These are phyloP conservation scores for Phytophthora megakarya DNA, from an alignment of 352 stramenopile species.

Conservation along the genomic window DNA sequence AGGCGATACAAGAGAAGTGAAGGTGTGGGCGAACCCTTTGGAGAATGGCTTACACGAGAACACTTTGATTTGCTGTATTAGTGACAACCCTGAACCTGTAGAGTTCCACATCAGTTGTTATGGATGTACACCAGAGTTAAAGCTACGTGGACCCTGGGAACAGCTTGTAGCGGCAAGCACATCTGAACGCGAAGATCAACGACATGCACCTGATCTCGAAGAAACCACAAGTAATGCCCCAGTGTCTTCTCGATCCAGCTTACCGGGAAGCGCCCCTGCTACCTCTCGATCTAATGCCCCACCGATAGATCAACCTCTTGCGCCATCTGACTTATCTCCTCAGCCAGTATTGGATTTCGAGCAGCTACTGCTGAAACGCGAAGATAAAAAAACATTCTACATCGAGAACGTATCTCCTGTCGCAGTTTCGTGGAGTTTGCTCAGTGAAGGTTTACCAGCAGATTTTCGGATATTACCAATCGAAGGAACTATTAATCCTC, in stretches of 20 bases:
- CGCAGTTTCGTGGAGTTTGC: conserved; percentile 73
- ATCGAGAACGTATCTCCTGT: conserved; percentile 87
- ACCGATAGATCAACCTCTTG: neutral
- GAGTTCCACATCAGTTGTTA: conserved; percentile 87
- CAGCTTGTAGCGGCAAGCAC: conserved; percentile 58
- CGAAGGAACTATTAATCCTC: conserved; percentile 74
- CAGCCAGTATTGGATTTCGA: conserved; percentile 89
- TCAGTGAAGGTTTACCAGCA: conserved; percentile 33
- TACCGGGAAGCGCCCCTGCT: conserved; percentile 16
- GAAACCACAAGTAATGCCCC: conserved; percentile 20
- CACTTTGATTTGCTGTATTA: conserved; percentile 87
- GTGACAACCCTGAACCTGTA: conserved; percentile 91
- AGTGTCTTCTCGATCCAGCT: conserved; percentile 26
- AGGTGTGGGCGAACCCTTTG: conserved; percentile 90
- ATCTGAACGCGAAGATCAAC: conserved; percentile 43
- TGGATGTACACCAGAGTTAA: conserved; percentile 81
- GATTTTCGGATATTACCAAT: conserved; percentile 80
- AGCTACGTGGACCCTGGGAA: conserved; percentile 87
- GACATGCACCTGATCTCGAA: conserved; percentile 1
- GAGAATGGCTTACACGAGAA: conserved; percentile 69
- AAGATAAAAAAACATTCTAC: conserved; percentile 88
- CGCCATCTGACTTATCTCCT: neutral
- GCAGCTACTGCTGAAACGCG: conserved; percentile 86
- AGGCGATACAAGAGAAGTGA: conserved; percentile 91
- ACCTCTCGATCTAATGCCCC: conserved; percentile 29